Percentiles rank a stretch among this genome's conserved stretches.
Evolutionary conservation across 805 yeast genomes (phyloP).

Genomic region (Candida chilensis): DNA sequence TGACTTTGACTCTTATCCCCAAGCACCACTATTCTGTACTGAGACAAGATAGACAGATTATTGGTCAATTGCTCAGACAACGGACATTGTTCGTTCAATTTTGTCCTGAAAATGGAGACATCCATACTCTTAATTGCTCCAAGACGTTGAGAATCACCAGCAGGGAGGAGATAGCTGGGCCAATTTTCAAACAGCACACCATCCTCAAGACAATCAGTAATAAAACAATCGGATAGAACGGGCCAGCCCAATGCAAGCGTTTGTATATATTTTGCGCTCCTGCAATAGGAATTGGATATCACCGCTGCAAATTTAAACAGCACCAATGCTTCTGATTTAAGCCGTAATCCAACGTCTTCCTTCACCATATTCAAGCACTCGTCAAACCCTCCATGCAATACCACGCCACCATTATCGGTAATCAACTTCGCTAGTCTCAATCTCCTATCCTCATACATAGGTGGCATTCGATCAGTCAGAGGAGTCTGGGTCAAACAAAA

Average conservation of each 20-base stretch:
- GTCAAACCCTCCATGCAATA: conserved; percentile 24
- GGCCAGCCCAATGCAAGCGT: conserved; percentile 85
- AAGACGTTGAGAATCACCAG: conserved; percentile 54
- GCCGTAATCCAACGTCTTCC: conserved; percentile 2
- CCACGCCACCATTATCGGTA: conserved; percentile 14
- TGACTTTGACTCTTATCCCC: conserved; percentile 14
- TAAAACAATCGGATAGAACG: conserved; percentile 48
- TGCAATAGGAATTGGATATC: conserved; percentile 43
- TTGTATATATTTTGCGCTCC: conserved; percentile 74
- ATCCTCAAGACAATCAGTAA: conserved; percentile 36
- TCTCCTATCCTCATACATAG: conserved; percentile 2
- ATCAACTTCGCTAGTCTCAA: conserved; percentile 1
- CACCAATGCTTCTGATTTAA: conserved; percentile 6
- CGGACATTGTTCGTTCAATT: conserved; percentile 15
- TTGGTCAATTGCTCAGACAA: conserved; percentile 32
- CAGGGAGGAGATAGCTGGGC: conserved; percentile 53
- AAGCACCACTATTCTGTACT: conserved; percentile 23
- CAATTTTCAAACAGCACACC: conserved; percentile 23
- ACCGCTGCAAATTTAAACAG: conserved; percentile 52
- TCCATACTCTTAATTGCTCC: conserved; percentile 39
- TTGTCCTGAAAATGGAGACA: conserved; percentile 29
- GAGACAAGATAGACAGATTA: conserved; percentile 23
- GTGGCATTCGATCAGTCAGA: too few species aligned
- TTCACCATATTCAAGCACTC: conserved; percentile 13
- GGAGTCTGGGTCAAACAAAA: too few species aligned